These are phyloP conservation scores for Cyclotella sp. DNA, from an alignment of 108 stramenopile species.

Conservation along the genomic window DNA sequence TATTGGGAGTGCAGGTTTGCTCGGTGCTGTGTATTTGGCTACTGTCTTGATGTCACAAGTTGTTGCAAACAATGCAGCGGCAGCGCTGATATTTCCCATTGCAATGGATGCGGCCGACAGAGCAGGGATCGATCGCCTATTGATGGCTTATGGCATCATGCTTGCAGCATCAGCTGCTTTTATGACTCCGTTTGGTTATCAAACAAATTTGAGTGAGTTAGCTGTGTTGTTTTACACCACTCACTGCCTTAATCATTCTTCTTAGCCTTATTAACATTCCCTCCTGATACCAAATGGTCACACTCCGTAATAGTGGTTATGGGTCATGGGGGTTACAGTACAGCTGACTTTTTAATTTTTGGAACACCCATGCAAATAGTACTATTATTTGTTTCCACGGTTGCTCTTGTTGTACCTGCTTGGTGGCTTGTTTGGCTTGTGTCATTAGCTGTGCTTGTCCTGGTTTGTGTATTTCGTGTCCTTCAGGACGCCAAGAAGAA, in stretches of 20 bases:
- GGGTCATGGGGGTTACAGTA: conserved; percentile 81
- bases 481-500: background rate
- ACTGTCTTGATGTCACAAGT: conserved; percentile 81
- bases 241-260: background rate
- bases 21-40: conserved; percentile 83
- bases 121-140: conserved; percentile 46
- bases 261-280: too few relatives aligned
- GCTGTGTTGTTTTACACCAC: background rate
- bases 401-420: conserved; percentile 37
- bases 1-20: conserved; percentile 73
- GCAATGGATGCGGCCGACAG: conserved; percentile 80
- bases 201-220: conserved; percentile 57
- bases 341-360: conserved; percentile 64
- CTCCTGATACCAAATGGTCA: background rate
- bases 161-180: conserved; percentile 76
- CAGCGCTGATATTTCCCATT: conserved; percentile 85
- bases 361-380: conserved; percentile 81
- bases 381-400: conserved; percentile 60
- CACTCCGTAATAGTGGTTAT: conserved; percentile 50
- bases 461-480: conserved; percentile 9
- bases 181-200: conserved; percentile 75
- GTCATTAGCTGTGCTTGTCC: conserved; percentile 19
- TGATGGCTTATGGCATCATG: conserved; percentile 73
- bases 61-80: conserved; percentile 91
- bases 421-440: conserved; percentile 60